Conservation (phyloP, 441 rosid genomes). For the Croton setiger region DNA sequence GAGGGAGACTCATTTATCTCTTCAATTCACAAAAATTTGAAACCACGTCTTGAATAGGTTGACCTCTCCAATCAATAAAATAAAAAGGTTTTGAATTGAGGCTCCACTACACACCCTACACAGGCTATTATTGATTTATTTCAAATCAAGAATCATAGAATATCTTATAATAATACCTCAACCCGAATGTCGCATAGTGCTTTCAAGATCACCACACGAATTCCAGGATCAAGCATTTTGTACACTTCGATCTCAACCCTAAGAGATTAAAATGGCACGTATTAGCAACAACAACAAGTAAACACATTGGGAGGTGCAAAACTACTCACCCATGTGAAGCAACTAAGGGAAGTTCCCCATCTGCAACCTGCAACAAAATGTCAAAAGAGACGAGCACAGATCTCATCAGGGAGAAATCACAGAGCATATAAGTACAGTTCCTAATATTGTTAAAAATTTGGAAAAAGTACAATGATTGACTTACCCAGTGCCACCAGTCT, state of each 20-base stretch:
- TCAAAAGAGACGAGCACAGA: too few species aligned
- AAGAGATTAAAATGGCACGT: constrained; percentile 24
- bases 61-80: too few species aligned
- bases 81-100: constrained; percentile 6
- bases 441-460: constrained; percentile 20
- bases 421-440: constrained; percentile 8
- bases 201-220: constrained; percentile 94
- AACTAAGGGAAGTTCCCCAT: constrained; percentile 94
- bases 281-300: constrained; percentile 28
- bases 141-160: constrained; percentile 9
- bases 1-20: constrained; percentile 8
- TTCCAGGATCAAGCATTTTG: constrained; percentile 85
- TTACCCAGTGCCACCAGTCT: constrained; percentile 99
- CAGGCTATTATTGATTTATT: constrained; percentile 9
- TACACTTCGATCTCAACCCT: constrained; percentile 81
- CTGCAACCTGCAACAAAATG: constrained; percentile 72
- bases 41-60: too few species aligned
- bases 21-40: background rate
- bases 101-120: too few species aligned
- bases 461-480: constrained; percentile 29
- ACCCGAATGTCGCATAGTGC: constrained; percentile 97
- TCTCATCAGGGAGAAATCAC: constrained; percentile 23
- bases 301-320: constrained; percentile 24
- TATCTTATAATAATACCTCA: constrained; percentile 63
- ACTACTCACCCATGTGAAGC: constrained; percentile 92